Percentiles rank a stretch among this genome's conserved stretches.
These are phyloP conservation scores for Teratosphaeria zuluensis DNA, from an alignment of 2,329 filamentous ascomycete genomes.

Conservation along the genomic window DNA sequence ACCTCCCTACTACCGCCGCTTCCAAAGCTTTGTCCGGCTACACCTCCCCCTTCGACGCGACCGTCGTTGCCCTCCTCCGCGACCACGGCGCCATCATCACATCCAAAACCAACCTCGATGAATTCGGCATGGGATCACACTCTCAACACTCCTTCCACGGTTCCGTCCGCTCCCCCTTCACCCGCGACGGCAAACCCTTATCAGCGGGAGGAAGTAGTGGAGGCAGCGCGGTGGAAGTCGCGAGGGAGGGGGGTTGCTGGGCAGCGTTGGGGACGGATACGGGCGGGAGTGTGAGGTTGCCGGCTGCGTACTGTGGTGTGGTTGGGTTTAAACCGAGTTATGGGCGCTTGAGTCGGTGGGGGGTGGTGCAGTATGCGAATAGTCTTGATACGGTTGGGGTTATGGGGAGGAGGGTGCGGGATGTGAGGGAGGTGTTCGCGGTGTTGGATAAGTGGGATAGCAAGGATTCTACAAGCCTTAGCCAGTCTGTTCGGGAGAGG, in stretches of 20 bases:
- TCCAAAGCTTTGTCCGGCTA: constrained; percentile 62
- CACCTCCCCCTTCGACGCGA: constrained; percentile 70
- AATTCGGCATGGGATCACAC: constrained; percentile 92
- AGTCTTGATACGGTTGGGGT: constrained; percentile 85
- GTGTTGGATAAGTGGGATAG: constrained; percentile 52
- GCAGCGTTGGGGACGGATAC: constrained; percentile 86
- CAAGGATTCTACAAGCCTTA: constrained; percentile 66
- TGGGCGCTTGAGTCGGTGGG: constrained; percentile 74
- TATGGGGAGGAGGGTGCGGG: constrained; percentile 48
- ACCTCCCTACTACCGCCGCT: constrained; percentile 63
- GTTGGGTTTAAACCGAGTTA: constrained; percentile 90
- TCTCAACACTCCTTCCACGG: constrained; percentile 60
- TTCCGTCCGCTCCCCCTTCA: constrained; percentile 47
- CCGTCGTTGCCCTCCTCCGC: constrained; percentile 61
- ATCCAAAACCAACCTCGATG: constrained; percentile 87
- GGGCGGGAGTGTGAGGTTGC: constrained; percentile 76
- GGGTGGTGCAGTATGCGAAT: constrained; percentile 85
- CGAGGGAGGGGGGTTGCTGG: constrained; percentile 47
- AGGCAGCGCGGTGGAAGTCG: constrained; percentile 81
- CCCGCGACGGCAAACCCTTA: constrained; percentile 25
- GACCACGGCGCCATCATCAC: constrained; percentile 53
- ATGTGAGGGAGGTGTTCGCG: constrained; percentile 34
- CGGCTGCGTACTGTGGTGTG: constrained; percentile 74
- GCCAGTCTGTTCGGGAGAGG: constrained; percentile 43
- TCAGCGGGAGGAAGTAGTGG: constrained; percentile 88